These are phyloP conservation scores for Coprinopsis strossmayeri DNA, from an alignment of 768 basidiomycete species.

Conservation along the genomic window DNA sequence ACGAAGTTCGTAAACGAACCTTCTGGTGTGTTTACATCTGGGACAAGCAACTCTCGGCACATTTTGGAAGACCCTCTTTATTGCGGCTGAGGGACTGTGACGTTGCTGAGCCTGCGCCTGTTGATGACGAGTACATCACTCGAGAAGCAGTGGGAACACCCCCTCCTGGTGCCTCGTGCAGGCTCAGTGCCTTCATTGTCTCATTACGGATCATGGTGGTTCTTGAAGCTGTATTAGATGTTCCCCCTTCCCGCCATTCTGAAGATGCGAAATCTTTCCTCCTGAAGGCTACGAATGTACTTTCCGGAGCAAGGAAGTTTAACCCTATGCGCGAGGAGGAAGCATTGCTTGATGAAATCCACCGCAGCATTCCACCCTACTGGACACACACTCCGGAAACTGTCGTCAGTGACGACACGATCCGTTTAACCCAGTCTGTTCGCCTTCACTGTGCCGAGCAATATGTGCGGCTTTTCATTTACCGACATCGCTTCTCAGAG, in stretches of 20 bases:
- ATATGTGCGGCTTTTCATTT: slow-evolving; percentile 80
- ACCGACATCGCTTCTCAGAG: slow-evolving; percentile 81
- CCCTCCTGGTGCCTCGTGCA: slow-evolving; percentile 64
- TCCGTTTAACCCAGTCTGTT: slow-evolving; percentile 84
- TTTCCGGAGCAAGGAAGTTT: slow-evolving; percentile 55
- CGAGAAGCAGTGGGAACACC: slow-evolving; percentile 62
- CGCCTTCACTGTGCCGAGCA: slow-evolving; percentile 84
- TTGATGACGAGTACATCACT: slow-evolving; percentile 89
- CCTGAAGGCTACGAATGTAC: slow-evolving; percentile 58
- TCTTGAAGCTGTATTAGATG: slow-evolving; percentile 82
- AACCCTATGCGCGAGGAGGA: slow-evolving; percentile 78
- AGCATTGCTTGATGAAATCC: slow-evolving; percentile 73
- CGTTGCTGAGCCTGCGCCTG: slow-evolving; percentile 76
- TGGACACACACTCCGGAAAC: slow-evolving; percentile 83
- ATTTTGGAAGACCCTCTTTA: slow-evolving; percentile 87
- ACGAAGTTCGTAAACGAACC: slow-evolving; percentile 87
- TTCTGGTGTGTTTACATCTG: slow-evolving; percentile 97
- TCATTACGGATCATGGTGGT: slow-evolving; percentile 78
- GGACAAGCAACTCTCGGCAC: slow-evolving; percentile 89
- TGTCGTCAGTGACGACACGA: slow-evolving; percentile 76
- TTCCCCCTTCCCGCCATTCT: slow-evolving; percentile 58
- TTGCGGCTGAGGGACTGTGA: slow-evolving; percentile 87
- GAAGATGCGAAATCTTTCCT: slow-evolving; percentile 76
- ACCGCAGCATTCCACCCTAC: slow-evolving; percentile 58
- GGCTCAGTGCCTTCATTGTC: slow-evolving; percentile 77